Evolutionary conservation across 2,329 filamentous ascomycete genomes (phyloP), one percentile per base, ranked within the genome.

Genomic region (Diplodia intermedia): DNA sequence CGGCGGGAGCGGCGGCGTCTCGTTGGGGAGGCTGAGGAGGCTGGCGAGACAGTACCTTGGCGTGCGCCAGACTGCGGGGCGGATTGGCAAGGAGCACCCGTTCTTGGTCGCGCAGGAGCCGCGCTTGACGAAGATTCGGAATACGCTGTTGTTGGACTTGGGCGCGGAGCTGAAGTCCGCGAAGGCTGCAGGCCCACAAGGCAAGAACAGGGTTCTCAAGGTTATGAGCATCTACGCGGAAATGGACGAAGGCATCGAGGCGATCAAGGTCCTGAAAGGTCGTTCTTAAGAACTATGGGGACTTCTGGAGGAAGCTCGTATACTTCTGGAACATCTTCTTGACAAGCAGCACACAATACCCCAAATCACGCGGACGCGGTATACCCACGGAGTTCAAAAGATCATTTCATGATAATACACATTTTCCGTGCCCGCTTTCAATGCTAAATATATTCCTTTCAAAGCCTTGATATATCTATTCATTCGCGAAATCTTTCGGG

Each of bases 61-160:
- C 69, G 78, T 91, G 55, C 83, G 80, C 65, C 80, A 83, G 38
- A 74, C 88, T 55, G 79, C 84, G 26, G 79, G 82, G 33, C 80
- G 80, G 9, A 77, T 90, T 66, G 86, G 85, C 2, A 75, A 81
- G 4, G 79, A 83, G 4, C 89, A 91, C 79, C 89, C 89, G 1
- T 91, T 91, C 72, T 75, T 92, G 18, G 75, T 82, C 43, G 82
- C 82, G 18, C 88, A 90, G 72, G 79, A 85, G 71, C 77, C 82
- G 5, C 81, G 89, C 61, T 77, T 91, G 66, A 76, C 81, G 47
- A 86, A 85, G 72, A 82, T 91, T 29, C 83, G 85, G 69, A 87
- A 87, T 67, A 90, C 88, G 0, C 76, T 92, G 68, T 76, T 91
- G 38, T 79, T 91, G 55, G 90, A 92, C 79, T 78, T 92, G 38